Base-by-base conservation (phyloP, 495 filamentous ascomycete species). In the Hyaloscypha hepaticicola region DNA sequence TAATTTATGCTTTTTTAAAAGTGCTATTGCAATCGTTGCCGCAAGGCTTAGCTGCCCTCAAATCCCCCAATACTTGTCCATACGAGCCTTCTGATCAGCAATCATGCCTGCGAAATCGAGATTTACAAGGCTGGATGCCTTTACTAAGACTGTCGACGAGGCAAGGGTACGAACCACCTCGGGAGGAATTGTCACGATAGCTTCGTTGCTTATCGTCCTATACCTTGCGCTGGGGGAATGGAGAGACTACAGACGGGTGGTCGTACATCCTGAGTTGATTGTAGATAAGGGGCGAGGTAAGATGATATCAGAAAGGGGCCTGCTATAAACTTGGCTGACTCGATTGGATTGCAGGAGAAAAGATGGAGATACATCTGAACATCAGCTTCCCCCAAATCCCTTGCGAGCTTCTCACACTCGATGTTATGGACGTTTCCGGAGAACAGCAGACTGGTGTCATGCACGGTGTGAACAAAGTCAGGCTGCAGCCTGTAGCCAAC, bases 291-390 rank as follows among this genome's bases (percentile, higher is more conserved):
- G 92, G 61, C 82, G 95, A 90, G 91, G 92, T 95, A 80, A 56
- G 84, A 53, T 34, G 26, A 58, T 50, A 53, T 3, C 12, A 16
- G 38, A 19, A 14, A 50, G 5, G 25, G 26, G 26, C 9, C 16
- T 41, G 25, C 27, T 12, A 61, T 45, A 16, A 26, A 5, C 68
- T 60, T 16, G 61, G 26, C 65, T 61, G 60, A 67, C 34, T 28
- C 38, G 9, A n/a, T 58, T 64, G 11, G 25, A 21, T 41, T 61
- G 69, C 70, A 94, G 91, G 91, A 70, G 91, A 99, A 80, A 89
- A 92, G 74, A 97, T 99, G 91, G 95, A 98, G 70, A 99, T 99
- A 66, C 92, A 96, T 75, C 83, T 99, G 79, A 99, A 99, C 81
- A 91, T 99, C 68, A 94, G 91, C 22, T 99, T 99, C 76, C 95